Conservation (phyloP, 2,329 filamentous ascomycete species). For the Hortaea werneckii region DNA sequence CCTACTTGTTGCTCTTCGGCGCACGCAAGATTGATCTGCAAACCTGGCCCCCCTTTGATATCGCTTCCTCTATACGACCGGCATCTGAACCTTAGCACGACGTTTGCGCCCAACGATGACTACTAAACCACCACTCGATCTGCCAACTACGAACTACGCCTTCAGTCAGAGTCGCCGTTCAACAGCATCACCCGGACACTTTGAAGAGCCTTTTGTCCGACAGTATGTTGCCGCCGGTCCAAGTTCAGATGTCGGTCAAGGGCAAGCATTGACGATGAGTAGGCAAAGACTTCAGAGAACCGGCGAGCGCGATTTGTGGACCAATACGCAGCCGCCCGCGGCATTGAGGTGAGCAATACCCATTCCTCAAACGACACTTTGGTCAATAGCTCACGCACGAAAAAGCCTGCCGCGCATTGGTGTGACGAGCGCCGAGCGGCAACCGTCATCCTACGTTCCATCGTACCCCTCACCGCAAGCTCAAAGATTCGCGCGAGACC, state of each 20-base stretch:
- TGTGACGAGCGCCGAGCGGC: constrained; percentile 8
- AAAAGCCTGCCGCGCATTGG: constrained; percentile 19
- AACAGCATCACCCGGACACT: constrained; percentile 7
- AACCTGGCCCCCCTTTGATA: not conserved
- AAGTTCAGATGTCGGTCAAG: not conserved
- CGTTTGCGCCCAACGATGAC: constrained; percentile 6
- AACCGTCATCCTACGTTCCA: constrained; percentile 10
- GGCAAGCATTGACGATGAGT: constrained; percentile 1
- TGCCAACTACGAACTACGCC: constrained; percentile 16
- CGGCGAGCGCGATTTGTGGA: constrained; percentile 20
- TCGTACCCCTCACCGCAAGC: constrained; percentile 15
- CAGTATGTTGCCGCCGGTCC: constrained; percentile 7
- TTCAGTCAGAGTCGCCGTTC: constrained; percentile 9
- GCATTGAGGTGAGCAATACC: not conserved
- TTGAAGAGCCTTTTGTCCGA: constrained; percentile 12
- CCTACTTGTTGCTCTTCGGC: not conserved
- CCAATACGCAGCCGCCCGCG: constrained; percentile 13
- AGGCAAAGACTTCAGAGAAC: constrained; percentile 19
- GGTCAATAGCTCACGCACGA: constrained; percentile 10
- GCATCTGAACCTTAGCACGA: not conserved
- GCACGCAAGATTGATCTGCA: constrained; percentile 4
- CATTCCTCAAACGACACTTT: constrained; percentile 8
- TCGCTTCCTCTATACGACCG: not conserved
- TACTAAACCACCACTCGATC: constrained; percentile 7
- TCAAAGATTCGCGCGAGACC: constrained; percentile 19